A percentile compares a stretch with the other conserved stretches of the same genome.
Conservation (phyloP, 2,329 filamentous ascomycete genomes). For the Fusarium hainanense region DNA sequence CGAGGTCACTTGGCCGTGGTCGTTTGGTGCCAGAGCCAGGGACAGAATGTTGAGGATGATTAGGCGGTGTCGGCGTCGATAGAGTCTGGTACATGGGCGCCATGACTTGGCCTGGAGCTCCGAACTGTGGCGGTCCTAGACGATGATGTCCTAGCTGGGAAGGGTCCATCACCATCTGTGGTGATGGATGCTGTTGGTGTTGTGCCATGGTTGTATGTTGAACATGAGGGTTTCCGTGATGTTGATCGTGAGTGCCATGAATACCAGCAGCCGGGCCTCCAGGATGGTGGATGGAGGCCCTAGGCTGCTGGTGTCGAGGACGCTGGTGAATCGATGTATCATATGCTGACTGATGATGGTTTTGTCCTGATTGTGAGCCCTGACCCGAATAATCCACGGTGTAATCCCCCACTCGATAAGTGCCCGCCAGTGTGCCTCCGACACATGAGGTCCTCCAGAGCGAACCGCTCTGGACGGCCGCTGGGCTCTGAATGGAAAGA, state of each 20-base stretch:
- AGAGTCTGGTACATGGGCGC: constrained; percentile 65
- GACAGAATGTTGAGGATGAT: constrained; percentile 45
- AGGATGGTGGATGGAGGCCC: constrained; percentile 61
- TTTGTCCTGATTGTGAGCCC: constrained; percentile 72
- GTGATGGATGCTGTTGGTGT: constrained; percentile 61
- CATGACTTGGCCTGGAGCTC: constrained; percentile 60
- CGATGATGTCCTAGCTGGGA: constrained; percentile 64
- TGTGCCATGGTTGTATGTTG: constrained; percentile 53
- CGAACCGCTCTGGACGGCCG: constrained; percentile 79
- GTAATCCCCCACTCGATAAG: constrained; percentile 79
- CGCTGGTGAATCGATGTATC: constrained; percentile 57
- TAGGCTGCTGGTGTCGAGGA: constrained; percentile 55
- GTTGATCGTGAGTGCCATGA: constrained; percentile 57
- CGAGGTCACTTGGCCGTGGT: constrained; percentile 67
- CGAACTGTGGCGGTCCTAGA: constrained; percentile 66
- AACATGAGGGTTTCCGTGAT: constrained; percentile 50
- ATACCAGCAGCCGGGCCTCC: constrained; percentile 56
- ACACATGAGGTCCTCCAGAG: constrained; percentile 82
- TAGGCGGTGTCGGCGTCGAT: constrained; percentile 53
- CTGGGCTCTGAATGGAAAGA: constrained; percentile 71
- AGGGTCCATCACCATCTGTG: constrained; percentile 67
- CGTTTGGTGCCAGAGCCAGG: constrained; percentile 59
- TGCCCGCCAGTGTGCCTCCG: constrained; percentile 77
- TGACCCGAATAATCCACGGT: constrained; percentile 80
- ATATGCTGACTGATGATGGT: constrained; percentile 72